These are phyloP conservation scores for Thielaviopsis euricoi DNA, from an alignment of 2,329 filamentous ascomycete genomes.

Conservation along the genomic window DNA sequence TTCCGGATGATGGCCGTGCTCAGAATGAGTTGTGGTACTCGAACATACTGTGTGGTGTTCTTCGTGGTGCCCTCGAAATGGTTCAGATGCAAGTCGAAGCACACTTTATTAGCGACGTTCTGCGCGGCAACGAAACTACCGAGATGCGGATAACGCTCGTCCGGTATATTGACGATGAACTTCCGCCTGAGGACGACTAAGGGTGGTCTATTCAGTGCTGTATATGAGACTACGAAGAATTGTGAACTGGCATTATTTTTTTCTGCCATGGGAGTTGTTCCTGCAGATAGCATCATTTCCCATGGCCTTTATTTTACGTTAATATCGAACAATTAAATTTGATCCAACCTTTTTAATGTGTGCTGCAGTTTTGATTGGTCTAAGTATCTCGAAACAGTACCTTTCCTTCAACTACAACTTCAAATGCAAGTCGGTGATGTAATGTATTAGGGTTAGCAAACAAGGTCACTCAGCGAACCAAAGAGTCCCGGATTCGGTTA, in stretches of 20 bases:
- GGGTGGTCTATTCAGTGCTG: neutral
- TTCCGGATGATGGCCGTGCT: conserved; percentile 86
- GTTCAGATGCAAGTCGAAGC: conserved; percentile 98
- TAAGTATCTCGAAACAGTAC: too few species aligned
- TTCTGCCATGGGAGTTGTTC: neutral
- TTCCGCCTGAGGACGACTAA: conserved; percentile 91
- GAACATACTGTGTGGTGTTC: conserved; percentile 86
- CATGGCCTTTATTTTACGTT: neutral
- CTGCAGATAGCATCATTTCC: neutral
- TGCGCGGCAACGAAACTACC: conserved; percentile 87
- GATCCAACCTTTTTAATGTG: neutral
- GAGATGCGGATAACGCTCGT: conserved; percentile 91
- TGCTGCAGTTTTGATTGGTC: too few species aligned
- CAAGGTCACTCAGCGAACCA: neutral
- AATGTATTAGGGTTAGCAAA: neutral
- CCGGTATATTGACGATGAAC: conserved; percentile 91
- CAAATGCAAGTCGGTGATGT: neutral
- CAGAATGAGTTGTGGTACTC: conserved; percentile 98
- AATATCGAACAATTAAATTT: neutral
- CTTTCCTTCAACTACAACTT: neutral
- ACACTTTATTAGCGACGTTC: conserved; percentile 84
- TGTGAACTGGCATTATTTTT: neutral
- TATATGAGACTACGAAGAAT: neutral
- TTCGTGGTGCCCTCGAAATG: conserved; percentile 89
- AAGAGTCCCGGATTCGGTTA: neutral